phyloP scores from a whole-genome alignment of 1,284 basidiomycete species.

The Sanguinoderma infundibulare region DNA sequence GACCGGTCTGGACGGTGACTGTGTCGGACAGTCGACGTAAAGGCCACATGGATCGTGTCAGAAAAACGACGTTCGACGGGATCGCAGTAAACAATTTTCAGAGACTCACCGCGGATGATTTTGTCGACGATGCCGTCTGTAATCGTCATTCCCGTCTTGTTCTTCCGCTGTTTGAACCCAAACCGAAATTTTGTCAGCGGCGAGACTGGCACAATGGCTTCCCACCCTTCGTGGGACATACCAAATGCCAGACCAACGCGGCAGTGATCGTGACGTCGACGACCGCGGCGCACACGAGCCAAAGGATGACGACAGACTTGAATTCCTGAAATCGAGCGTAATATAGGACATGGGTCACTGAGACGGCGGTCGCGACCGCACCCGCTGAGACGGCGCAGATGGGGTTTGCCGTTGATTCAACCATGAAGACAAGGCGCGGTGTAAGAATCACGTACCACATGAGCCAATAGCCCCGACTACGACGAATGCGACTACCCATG shows the following conservation, averaged over 20 bases:
- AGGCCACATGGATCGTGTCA: no score
- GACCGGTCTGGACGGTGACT: constrained; percentile 46
- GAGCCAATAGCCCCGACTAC: no score
- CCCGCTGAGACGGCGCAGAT: no score
- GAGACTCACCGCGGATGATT: constrained; percentile 41
- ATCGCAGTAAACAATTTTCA: no score
- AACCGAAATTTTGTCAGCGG: background rate
- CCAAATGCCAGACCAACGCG: constrained; percentile 27
- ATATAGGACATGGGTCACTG: no score
- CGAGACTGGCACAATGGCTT: background rate
- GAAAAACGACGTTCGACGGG: background rate
- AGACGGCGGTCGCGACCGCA: no score
- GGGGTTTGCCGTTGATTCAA: no score
- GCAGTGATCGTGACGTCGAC: constrained; percentile 35
- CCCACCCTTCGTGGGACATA: no score
- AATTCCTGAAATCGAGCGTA: no score
- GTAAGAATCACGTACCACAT: no score
- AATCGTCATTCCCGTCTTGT: constrained; percentile 32
- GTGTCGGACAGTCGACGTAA: background rate
- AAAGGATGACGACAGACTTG: constrained; percentile 38
- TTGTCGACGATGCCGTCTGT: constrained; percentile 31
- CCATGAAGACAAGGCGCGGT: no score
- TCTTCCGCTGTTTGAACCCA: constrained; percentile 30
- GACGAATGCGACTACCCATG: no score
- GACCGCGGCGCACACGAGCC: constrained; percentile 35